A percentile compares a stretch with the other conserved stretches of the same genome.
phyloP scores from a whole-genome alignment of 257 asterid genomes.

The Solanum phureja region DNA sequence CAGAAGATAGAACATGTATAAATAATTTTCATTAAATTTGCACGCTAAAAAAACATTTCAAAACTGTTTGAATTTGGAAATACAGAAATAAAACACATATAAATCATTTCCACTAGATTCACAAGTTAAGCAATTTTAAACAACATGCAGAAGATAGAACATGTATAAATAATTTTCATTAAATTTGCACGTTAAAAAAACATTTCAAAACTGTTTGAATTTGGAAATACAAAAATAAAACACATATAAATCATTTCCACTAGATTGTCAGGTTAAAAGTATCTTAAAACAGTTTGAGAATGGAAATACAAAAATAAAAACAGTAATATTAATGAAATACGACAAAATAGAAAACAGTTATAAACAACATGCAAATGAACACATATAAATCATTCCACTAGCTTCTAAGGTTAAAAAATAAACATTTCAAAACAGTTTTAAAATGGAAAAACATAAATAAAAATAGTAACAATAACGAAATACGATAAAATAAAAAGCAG shows the following conservation, averaged over 20 bases:
- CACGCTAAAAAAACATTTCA: neutral
- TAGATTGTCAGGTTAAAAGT: neutral
- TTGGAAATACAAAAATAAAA: neutral
- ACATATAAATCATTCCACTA: neutral
- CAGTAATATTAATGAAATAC: neutral
- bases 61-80: fast-evolving
- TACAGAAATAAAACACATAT: neutral
- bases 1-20: neutral
- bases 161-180: neutral
- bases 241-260: neutral
- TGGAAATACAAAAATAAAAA: neutral
- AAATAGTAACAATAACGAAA: too few relatives aligned
- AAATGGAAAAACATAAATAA: too few relatives aligned
- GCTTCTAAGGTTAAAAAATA: too few relatives aligned
- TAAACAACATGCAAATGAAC: neutral
- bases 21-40: fast-evolving
- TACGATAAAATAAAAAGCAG: too few relatives aligned
- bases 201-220: neutral
- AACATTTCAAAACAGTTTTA: neutral
- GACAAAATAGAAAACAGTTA: too few relatives aligned
- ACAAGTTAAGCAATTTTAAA: too few relatives aligned
- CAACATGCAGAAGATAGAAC: too few relatives aligned
- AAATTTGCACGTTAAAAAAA: neutral
- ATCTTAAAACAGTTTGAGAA: neutral
- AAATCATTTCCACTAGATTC: neutral